Conservation (phyloP, 2,329 filamentous ascomycete species). For the Boeremia lycopersici region DNA sequence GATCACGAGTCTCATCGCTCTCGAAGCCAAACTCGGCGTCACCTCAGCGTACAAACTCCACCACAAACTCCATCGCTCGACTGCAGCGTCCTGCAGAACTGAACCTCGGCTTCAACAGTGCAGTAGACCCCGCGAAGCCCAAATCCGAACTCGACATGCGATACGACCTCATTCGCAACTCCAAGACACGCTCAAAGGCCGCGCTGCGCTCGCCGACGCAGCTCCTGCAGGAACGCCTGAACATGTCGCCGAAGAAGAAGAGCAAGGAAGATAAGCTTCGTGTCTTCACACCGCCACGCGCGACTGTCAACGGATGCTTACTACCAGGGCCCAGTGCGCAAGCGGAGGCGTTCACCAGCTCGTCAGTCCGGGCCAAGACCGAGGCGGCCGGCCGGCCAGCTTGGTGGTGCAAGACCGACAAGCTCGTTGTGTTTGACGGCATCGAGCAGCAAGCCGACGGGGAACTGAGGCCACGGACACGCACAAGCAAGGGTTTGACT, state of each 20-base stretch:
- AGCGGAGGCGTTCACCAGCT: constrained; percentile 31
- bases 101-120: constrained; percentile 27
- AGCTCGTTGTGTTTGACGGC: constrained; percentile 43
- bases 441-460: constrained; percentile 20
- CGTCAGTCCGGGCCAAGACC: constrained; percentile 36
- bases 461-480: constrained; percentile 24
- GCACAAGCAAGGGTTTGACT: constrained; percentile 39
- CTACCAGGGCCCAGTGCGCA: constrained; percentile 34
- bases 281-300: constrained; percentile 35
- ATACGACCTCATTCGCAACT: constrained; percentile 40
- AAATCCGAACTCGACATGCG: constrained; percentile 42
- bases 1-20: constrained; percentile 19
- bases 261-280: constrained; percentile 27
- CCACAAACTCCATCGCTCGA: constrained; percentile 21
- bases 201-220: constrained; percentile 41
- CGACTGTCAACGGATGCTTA: constrained; percentile 36
- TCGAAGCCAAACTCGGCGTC: constrained; percentile 8
- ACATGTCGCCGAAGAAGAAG: constrained; percentile 28
- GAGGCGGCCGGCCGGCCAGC: constrained; percentile 29
- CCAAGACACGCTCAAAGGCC: constrained; percentile 35
- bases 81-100: constrained; percentile 39
- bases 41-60: constrained; percentile 19
- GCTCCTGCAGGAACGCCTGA: constrained; percentile 37
- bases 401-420: constrained; percentile 47
- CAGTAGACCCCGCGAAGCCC: constrained; percentile 22